A percentile compares a stretch with the other conserved stretches of the same genome.
These are phyloP conservation scores for Vitis vinifera DNA, from an alignment of 164 flowering plant genomes.

Conservation along the genomic window ASM3070453v1 NC_081816.1:21491001-21491500, in stretches of 20 bases:
- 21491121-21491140: slow-evolving; percentile 33
- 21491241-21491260: slow-evolving; percentile 82
- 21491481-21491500: slow-evolving; percentile 88
- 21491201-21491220: slow-evolving; percentile 47
- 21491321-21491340: neutral
- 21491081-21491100: neutral
- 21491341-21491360: neutral
- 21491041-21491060: slow-evolving; percentile 32
- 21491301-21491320: neutral
- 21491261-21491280: slow-evolving; percentile 60
- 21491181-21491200: slow-evolving; percentile 39
- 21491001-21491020: neutral
- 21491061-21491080: slow-evolving; percentile 19
- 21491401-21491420: neutral
- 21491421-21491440: neutral
- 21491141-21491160: slow-evolving; percentile 38
- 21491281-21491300: neutral
- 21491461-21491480: slow-evolving; percentile 97
- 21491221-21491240: slow-evolving; percentile 83
- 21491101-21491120: slow-evolving; percentile 13
- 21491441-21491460: neutral
- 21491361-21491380: too few species aligned
- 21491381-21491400: neutral
- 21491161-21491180: slow-evolving; percentile 38
- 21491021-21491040: slow-evolving; percentile 28